Conservation (phyloP, 1,284 basidiomycete species). For the Exobasidium cylindrosporum region DNA sequence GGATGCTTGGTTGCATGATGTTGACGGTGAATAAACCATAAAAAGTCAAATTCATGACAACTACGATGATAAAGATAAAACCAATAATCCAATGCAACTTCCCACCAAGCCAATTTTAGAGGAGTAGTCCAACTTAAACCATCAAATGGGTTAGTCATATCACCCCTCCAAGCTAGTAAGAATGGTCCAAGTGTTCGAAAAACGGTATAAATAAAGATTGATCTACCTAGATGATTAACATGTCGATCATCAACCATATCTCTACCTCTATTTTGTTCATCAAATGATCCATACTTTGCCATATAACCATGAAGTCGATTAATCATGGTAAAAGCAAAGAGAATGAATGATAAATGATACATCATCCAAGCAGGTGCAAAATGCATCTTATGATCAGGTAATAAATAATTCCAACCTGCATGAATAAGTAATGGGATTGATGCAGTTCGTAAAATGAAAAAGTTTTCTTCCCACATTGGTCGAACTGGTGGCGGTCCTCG, state of each 20-base stretch:
- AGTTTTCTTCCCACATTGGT: slow-evolving; percentile 41
- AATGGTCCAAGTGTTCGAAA: slow-evolving; percentile 46
- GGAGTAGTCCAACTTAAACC: slow-evolving; percentile 41
- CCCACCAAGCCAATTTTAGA: slow-evolving; percentile 44
- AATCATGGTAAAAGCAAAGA: slow-evolving; percentile 38
- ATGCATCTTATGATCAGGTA: slow-evolving; percentile 42
- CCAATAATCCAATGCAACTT: slow-evolving; percentile 38
- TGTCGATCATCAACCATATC: slow-evolving; percentile 49
- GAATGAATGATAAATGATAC: slow-evolving; percentile 41
- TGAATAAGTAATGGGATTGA: slow-evolving; percentile 31
- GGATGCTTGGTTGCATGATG: slow-evolving; percentile 50
- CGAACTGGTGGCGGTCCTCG: slow-evolving; percentile 37
- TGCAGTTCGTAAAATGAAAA: slow-evolving; percentile 39
- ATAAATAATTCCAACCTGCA: slow-evolving; percentile 31
- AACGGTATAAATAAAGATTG: slow-evolving; percentile 50
- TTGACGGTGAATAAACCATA: slow-evolving; percentile 40
- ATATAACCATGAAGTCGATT: slow-evolving; percentile 39
- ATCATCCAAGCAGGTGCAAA: slow-evolving; percentile 41
- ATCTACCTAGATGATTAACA: slow-evolving; percentile 48
- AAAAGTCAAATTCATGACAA: slow-evolving; percentile 36
- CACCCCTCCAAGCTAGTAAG: slow-evolving; percentile 42
- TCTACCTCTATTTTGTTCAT: slow-evolving; percentile 49
- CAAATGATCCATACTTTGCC: slow-evolving; percentile 38
- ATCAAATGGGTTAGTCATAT: slow-evolving; percentile 37
- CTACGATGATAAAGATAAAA: slow-evolving; percentile 49